phyloP scores from a whole-genome alignment of 2,329 filamentous ascomycete species.

The Phaeoacremonium minimum region DNA sequence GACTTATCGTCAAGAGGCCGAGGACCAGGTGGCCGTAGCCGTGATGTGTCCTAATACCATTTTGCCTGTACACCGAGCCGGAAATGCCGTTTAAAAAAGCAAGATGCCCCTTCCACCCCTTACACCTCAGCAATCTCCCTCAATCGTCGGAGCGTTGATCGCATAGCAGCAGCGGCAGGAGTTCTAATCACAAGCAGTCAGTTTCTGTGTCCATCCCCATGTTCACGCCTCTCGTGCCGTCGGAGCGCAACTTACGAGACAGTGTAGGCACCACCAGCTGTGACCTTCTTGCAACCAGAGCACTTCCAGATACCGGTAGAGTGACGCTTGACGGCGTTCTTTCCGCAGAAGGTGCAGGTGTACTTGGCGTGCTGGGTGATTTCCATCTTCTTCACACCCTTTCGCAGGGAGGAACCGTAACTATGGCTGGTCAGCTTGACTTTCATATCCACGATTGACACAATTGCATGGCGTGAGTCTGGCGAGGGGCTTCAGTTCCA shows the following conservation, averaged over 20 bases:
- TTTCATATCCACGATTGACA: conserved; percentile 17
- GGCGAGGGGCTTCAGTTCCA: no score
- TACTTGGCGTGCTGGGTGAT: conserved; percentile 97
- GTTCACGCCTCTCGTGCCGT: neutral
- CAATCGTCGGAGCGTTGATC: conserved; percentile 94
- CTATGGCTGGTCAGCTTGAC: no score
- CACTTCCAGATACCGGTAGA: conserved; percentile 97
- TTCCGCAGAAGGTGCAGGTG: conserved; percentile 97
- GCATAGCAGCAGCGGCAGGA: conserved; percentile 86
- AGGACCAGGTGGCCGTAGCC: neutral
- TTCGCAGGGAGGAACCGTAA: conserved; percentile 98
- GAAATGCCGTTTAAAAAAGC: conserved; percentile 12
- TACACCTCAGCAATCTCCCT: conserved; percentile 97
- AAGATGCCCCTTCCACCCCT: conserved; percentile 28
- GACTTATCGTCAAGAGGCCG: neutral
- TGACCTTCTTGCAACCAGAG: conserved; percentile 89
- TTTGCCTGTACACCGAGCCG: conserved; percentile 5
- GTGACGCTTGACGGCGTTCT: conserved; percentile 87
- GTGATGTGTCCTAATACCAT: conserved; percentile 14
- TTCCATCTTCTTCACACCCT: conserved; percentile 99
- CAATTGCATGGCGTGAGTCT: neutral
- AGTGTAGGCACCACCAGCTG: conserved; percentile 90
- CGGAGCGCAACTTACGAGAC: conserved; percentile 77
- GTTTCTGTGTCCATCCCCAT: no score
- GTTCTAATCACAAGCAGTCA: no score